phyloP scores from a whole-genome alignment of 495 filamentous ascomycete species.

The Penicillium malachiteum region DNA sequence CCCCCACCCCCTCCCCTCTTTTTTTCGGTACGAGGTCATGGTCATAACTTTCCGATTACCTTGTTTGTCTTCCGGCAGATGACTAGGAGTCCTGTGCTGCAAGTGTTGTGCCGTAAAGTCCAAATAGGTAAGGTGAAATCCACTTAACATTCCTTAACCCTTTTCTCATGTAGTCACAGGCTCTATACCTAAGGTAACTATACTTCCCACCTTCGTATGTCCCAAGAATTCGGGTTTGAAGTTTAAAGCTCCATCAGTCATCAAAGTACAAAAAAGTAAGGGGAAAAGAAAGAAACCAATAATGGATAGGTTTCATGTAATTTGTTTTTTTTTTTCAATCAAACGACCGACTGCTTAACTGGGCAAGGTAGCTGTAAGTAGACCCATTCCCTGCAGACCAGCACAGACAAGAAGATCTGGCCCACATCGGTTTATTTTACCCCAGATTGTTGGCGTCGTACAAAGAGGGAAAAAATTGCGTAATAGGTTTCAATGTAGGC shows the following conservation, averaged over 20 bases:
- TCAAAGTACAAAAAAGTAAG: not conserved
- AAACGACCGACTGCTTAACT: conserved; percentile 13
- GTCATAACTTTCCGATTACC: conserved; percentile 15
- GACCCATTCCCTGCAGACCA: conserved; percentile 32
- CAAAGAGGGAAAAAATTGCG: conserved; percentile 15
- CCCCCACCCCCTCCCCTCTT: not conserved
- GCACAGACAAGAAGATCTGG: conserved; percentile 30
- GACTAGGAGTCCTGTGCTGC: conserved; percentile 16
- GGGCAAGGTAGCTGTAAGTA: conserved; percentile 1
- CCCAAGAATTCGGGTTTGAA: not conserved
- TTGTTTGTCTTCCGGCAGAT: conserved; percentile 26
- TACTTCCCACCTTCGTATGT: not conserved
- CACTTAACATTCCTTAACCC: conserved; percentile 3
- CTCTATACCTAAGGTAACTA: too few species aligned
- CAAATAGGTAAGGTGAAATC: not conserved
- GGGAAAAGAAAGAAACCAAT: not conserved
- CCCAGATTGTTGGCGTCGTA: conserved; percentile 38
- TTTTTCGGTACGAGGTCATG: not conserved
- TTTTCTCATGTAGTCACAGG: conserved; percentile 1
- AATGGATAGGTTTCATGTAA: not conserved
- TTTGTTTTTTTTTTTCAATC: not conserved
- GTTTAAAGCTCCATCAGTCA: not conserved
- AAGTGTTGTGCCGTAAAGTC: conserved; percentile 3
- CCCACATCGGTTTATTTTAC: conserved; percentile 35
- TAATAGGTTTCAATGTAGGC: conserved; percentile 17